A percentile compares a stretch with the other conserved stretches of the same genome.
phyloP scores from a whole-genome alignment of 768 basidiomycete species.

The Amanita fuliginea region DNA sequence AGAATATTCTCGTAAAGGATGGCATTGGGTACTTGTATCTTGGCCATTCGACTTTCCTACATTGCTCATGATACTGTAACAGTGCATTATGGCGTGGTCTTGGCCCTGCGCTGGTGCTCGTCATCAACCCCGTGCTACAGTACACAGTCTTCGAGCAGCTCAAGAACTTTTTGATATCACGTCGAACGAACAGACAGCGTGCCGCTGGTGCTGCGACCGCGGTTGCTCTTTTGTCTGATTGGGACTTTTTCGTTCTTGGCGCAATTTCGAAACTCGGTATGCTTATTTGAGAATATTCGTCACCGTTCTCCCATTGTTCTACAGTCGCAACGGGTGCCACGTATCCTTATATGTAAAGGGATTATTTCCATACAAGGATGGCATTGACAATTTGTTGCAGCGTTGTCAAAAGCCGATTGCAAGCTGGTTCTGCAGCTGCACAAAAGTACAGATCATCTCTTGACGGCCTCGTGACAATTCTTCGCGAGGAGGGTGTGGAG shows the following conservation, averaged over 20 bases:
- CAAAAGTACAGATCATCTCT: slow-evolving; percentile 66
- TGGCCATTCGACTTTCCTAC: background rate
- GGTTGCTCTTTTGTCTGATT: slow-evolving; percentile 54
- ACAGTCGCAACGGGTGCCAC: slow-evolving; percentile 38
- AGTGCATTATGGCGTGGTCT: slow-evolving; percentile 88
- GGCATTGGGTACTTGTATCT: slow-evolving; percentile 36
- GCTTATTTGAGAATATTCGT: slow-evolving; percentile 11
- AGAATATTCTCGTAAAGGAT: slow-evolving; percentile 58
- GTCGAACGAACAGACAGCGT: slow-evolving; percentile 43
- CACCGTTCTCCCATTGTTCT: background rate
- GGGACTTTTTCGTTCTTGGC: slow-evolving; percentile 93
- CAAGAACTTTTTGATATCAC: slow-evolving; percentile 70
- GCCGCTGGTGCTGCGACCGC: slow-evolving; percentile 32
- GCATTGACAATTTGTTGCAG: slow-evolving; percentile 16
- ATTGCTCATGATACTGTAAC: background rate
- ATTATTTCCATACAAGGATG: background rate
- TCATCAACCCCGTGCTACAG: slow-evolving; percentile 90
- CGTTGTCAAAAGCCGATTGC: slow-evolving; percentile 70
- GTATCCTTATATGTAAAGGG: slow-evolving; percentile 36
- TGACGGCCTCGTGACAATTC: slow-evolving; percentile 68
- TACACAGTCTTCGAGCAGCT: slow-evolving; percentile 95
- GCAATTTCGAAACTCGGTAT: slow-evolving; percentile 83
- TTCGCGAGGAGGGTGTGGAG: slow-evolving; percentile 67
- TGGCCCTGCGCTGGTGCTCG: slow-evolving; percentile 86
- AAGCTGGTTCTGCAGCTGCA: slow-evolving; percentile 60